A percentile compares a stretch with the other conserved stretches of the same genome.
These are phyloP conservation scores for Leccinum griseonigrum DNA, from an alignment of 1,284 basidiomycete genomes.

Conservation along the genomic window DNA sequence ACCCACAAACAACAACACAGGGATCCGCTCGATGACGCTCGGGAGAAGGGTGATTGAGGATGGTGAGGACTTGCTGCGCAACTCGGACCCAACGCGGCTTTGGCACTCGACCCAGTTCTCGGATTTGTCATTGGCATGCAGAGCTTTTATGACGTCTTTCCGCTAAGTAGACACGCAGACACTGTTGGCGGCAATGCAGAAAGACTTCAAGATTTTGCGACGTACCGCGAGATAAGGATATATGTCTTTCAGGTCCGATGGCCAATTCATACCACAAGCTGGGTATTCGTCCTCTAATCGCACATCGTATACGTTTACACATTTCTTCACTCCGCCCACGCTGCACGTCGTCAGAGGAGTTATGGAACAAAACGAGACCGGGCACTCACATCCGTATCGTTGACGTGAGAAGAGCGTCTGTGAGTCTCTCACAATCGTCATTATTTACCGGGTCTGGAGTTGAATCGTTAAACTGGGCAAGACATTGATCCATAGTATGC, in stretches of 20 bases:
- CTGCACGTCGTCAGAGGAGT: conserved; percentile 38
- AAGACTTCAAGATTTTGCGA: conserved; percentile 10
- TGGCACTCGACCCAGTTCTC: conserved; percentile 92
- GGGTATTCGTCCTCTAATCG: conserved; percentile 82
- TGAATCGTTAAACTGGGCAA: conserved; percentile 48
- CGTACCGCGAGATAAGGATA: conserved; percentile 80
- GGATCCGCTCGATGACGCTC: conserved; percentile 72
- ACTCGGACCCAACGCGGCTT: conserved; percentile 61
- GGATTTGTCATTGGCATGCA: conserved; percentile 81
- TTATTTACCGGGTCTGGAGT: conserved; percentile 63
- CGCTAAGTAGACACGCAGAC: conserved; percentile 45
- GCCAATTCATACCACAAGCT: conserved; percentile 99
- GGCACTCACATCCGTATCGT: conserved; percentile 62
- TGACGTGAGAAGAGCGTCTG: conserved; percentile 58
- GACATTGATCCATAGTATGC: conserved; percentile 63
- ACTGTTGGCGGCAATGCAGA: background rate
- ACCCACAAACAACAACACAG: conserved; percentile 90
- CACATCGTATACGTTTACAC: conserved; percentile 96
- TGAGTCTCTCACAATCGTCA: conserved; percentile 63
- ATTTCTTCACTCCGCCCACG: conserved; percentile 70
- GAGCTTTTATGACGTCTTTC: conserved; percentile 73
- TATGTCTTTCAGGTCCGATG: conserved; percentile 80
- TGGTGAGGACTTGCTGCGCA: conserved; percentile 57
- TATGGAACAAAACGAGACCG: background rate
- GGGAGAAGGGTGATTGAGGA: conserved; percentile 83